Evolutionary conservation across 2,329 filamentous ascomycete genomes (phyloP).

Genomic region (Penicillium sp.): DNA sequence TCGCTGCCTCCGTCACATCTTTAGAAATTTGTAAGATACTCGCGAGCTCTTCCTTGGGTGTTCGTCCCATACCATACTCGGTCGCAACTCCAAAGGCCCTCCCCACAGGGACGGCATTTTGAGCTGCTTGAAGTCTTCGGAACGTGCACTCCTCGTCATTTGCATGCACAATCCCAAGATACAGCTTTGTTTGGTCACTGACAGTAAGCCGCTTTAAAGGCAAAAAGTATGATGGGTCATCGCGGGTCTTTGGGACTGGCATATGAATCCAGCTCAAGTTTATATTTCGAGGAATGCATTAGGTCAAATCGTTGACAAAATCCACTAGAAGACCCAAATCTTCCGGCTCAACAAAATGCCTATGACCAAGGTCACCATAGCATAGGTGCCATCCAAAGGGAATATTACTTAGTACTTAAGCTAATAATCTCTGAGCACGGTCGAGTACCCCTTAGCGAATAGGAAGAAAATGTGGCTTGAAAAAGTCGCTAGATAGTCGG

Average conservation of each 20-base stretch:
- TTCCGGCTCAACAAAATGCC: slow-evolving; percentile 47
- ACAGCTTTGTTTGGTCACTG: slow-evolving; percentile 22
- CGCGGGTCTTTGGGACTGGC: slow-evolving; percentile 44
- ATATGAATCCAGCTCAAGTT: slow-evolving; percentile 41
- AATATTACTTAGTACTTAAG: slow-evolving; percentile 26
- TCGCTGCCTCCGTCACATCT: no score
- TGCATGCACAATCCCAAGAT: slow-evolving; percentile 44
- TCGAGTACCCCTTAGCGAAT: slow-evolving; percentile 3
- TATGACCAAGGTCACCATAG: slow-evolving; percentile 49
- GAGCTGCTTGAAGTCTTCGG: slow-evolving; percentile 40
- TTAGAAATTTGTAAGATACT: background rate
- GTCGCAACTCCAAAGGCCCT: slow-evolving; percentile 43
- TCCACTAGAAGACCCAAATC: slow-evolving; percentile 39
- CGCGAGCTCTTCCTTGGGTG: slow-evolving; percentile 19
- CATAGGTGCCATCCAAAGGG: slow-evolving; percentile 50
- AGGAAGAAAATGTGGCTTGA: slow-evolving; percentile 24
- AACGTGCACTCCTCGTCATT: slow-evolving; percentile 41
- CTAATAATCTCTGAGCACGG: slow-evolving; percentile 2
- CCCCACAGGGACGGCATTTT: slow-evolving; percentile 21
- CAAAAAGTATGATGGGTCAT: slow-evolving; percentile 40
- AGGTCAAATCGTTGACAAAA: slow-evolving; percentile 32
- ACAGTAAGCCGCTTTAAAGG: slow-evolving; percentile 39
- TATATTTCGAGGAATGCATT: background rate
- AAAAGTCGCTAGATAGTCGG: slow-evolving; percentile 30
- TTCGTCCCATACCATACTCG: slow-evolving; percentile 41